Base-by-base conservation (phyloP, 768 basidiomycete genomes). In the Paxillus ammoniavirescens region DNA sequence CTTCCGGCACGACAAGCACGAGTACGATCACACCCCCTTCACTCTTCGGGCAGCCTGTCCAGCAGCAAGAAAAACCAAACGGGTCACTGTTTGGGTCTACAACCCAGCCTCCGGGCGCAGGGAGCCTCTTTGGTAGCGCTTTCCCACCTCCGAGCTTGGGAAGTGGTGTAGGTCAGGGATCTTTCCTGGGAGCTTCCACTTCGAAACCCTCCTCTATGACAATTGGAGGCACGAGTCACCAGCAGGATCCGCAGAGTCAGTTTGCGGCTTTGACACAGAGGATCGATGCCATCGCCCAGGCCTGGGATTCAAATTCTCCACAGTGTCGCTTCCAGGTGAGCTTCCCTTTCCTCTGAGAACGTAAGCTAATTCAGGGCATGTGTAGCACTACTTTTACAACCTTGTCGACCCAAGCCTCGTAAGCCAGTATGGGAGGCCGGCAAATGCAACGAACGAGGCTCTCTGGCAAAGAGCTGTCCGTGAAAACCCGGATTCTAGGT, bases 371-470 rank as follows among this genome's bases (percentile, higher is more conserved):
- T 31, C 31, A 8, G 42, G 6, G 38, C 13, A 41, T 40, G 37
- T 17, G 36, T 50, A 93, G 91, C 81, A 90, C 58, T 83, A 82
- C 57, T 94, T 94, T 60, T 93, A 94, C 67, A 93, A 93, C 61
- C 73, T 90, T 13, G 89, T 93, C 4, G 83, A 88, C 60, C 88
- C 89, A 0, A 74, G 73, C 5, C 77, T 85, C 59, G 82, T 88
- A 3, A 75, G 72, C 26, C 59, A 84, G 48, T 94, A 89, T 57
- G 84, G 80, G 7, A 82, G 88, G 14, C 91, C 92, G 12, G 66
- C 76, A 13, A 90, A 90, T 60, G 84, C 84, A 12, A 79, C 80
- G 5, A 86, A 89, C 44, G 88, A 91, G 42, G 74, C 74, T 8
- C 61, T 85, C 42, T 93, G 91, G 91, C 81, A 87, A 62, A 87